Conservation (phyloP, 345 rosid species). For the Dovyalis caffra region DNA sequence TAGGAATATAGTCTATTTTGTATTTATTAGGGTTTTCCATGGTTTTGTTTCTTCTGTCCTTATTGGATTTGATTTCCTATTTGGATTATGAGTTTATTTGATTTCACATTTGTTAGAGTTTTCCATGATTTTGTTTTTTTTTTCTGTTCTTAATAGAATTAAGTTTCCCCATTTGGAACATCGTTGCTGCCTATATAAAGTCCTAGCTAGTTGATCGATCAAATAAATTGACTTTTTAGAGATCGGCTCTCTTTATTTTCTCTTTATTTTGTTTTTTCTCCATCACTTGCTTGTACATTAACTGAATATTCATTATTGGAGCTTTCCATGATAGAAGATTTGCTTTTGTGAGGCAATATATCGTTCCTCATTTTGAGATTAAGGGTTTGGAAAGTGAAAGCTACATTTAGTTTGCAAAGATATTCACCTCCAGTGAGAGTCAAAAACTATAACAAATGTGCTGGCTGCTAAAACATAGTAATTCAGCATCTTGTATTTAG, state of each 20-base stretch:
- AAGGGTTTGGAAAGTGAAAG: background rate
- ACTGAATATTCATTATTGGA: background rate
- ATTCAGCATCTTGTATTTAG: background rate
- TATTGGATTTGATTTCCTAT: background rate
- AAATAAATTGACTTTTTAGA: background rate
- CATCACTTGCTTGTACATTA: background rate
- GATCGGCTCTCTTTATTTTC: background rate
- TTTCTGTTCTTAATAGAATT: background rate
- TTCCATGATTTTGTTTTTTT: background rate
- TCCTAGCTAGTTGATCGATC: background rate
- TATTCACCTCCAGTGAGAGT: background rate
- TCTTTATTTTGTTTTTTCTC: too few relatives aligned
- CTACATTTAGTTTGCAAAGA: background rate
- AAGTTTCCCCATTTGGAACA: background rate
- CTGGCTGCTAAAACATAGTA: background rate
- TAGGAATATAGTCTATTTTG: too few relatives aligned
- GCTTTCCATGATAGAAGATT: background rate
- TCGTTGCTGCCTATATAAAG: background rate
- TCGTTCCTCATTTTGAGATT: background rate
- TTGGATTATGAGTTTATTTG: background rate
- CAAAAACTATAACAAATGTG: background rate
- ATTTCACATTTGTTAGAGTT: background rate
- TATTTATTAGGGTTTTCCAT: too few relatives aligned
- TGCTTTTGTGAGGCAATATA: background rate
- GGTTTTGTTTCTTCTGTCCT: background rate